phyloP scores from a whole-genome alignment of 441 rosid genomes.

The Populus hybrid region DNA sequence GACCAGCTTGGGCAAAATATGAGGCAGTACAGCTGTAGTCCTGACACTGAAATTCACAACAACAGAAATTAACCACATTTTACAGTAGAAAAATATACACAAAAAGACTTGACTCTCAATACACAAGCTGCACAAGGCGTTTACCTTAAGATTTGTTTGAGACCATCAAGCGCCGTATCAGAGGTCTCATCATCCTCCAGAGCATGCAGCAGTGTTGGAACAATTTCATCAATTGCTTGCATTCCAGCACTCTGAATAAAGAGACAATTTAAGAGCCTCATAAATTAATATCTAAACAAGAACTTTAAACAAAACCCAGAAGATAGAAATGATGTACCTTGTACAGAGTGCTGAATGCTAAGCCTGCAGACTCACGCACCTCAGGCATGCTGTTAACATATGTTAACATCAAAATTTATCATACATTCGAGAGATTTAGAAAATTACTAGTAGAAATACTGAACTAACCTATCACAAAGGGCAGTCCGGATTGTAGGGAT shows the following conservation, averaged over 20 bases:
- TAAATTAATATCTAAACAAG: constrained; percentile 13
- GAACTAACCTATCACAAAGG: constrained; percentile 88
- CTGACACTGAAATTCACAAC: constrained; percentile 68
- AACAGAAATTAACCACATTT: constrained; percentile 13
- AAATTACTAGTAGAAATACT: constrained; percentile 18
- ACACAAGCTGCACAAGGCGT: constrained; percentile 5
- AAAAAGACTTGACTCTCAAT: neutral
- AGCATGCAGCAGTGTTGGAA: constrained; percentile 94
- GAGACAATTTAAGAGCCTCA: constrained; percentile 6
- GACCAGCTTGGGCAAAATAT: constrained; percentile 96
- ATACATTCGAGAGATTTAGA: neutral
- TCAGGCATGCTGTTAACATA: constrained; percentile 62
- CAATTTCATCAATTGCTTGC: constrained; percentile 99
- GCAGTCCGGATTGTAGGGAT: constrained; percentile 96
- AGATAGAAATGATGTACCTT: constrained; percentile 52
- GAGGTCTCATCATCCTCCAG: constrained; percentile 93
- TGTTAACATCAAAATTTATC: constrained; percentile 15
- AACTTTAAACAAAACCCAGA: constrained; percentile 15
- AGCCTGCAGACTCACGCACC: constrained; percentile 99
- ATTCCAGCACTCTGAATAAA: constrained; percentile 88
- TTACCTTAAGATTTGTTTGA: constrained; percentile 95
- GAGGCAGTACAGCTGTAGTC: constrained; percentile 97
- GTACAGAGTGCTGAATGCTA: constrained; percentile 98
- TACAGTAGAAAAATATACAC: constrained; percentile 16
- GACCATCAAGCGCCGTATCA: constrained; percentile 96